Evolutionary conservation across 768 basidiomycete species (phyloP).

Genomic region (Panellus pusillus): DNA sequence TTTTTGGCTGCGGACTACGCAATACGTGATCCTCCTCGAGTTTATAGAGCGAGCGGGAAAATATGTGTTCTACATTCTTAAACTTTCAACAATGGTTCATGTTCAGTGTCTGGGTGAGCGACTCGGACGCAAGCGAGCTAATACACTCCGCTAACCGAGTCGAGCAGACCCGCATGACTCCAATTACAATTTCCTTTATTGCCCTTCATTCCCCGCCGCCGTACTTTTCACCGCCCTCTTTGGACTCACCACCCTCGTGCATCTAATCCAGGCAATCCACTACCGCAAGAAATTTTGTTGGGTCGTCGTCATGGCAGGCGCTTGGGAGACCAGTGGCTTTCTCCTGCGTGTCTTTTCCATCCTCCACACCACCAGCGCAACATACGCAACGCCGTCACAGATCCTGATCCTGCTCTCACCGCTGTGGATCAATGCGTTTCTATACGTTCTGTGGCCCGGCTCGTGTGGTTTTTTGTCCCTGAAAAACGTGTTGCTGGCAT

Average conservation of each 20-base stretch:
- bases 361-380: constrained; percentile 4
- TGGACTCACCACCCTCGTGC: constrained; percentile 17
- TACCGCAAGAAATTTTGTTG: constrained; percentile 25
- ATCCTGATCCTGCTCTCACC: constrained; percentile 26
- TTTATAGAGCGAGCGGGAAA: background rate
- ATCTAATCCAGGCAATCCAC: constrained; percentile 21
- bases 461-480: constrained; percentile 23
- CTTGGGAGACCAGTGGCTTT: constrained; percentile 24
- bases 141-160: background rate
- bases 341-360: constrained; percentile 15
- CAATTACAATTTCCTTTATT: constrained; percentile 18
- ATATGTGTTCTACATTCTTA: background rate
- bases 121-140: too few species aligned
- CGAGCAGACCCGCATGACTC: constrained; percentile 4
- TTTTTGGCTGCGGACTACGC: too few species aligned
- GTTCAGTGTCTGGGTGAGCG: constrained; percentile 3
- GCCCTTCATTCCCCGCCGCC: constrained; percentile 24
- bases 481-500: constrained; percentile 21
- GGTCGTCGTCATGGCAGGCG: constrained; percentile 26
- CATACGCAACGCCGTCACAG: constrained; percentile 14
- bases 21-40: background rate
- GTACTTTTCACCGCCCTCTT: constrained; percentile 21
- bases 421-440: constrained; percentile 27
- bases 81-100: constrained; percentile 2
- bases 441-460: constrained; percentile 22